Evolutionary conservation across 2,329 filamentous ascomycete species (phyloP).

Genomic region (Dissoconium aciculare): DNA sequence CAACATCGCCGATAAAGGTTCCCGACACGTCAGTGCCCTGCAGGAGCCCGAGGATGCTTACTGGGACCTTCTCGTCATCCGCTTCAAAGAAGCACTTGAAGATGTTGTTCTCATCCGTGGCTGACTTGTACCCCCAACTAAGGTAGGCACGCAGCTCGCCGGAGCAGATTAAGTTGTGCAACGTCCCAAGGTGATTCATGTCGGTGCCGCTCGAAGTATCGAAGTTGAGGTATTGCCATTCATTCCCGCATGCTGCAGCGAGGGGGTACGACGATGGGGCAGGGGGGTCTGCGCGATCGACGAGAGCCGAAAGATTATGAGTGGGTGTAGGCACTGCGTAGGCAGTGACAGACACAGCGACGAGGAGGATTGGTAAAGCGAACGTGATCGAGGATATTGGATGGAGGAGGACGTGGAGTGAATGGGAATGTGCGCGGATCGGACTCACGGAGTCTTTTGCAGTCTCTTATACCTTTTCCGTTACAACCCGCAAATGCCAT

Average conservation of each 20-base stretch:
- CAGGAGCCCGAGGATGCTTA: too few species aligned
- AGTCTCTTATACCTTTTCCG: too few species aligned
- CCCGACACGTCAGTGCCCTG: too few species aligned
- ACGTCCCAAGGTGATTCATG: constrained; percentile 5
- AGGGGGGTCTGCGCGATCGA: constrained; percentile 6
- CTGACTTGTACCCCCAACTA: constrained; percentile 5
- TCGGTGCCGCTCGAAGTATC: constrained; percentile 7
- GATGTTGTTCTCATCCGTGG: constrained; percentile 6
- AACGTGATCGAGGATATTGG: too few species aligned
- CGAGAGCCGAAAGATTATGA: too few species aligned
- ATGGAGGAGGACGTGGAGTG: too few species aligned
- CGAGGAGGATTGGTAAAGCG: constrained; percentile 2
- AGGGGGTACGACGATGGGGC: constrained; percentile 11
- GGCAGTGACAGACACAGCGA: constrained; percentile 3
- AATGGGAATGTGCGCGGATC: too few species aligned
- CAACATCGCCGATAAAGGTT: too few species aligned
- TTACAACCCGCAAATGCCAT: too few species aligned
- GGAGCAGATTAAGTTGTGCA: constrained; percentile 11
- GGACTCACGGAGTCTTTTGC: too few species aligned
- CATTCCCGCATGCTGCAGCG: constrained; percentile 9
- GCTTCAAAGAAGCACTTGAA: constrained; percentile 11
- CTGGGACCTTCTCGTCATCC: too few species aligned
- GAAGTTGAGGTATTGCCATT: constrained; percentile 16
- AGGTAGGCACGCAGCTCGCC: constrained; percentile 8
- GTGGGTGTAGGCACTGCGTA: constrained; percentile 2